Conservation (phyloP, 257 asterid genomes). For the Ophiorrhiza pumila region DNA sequence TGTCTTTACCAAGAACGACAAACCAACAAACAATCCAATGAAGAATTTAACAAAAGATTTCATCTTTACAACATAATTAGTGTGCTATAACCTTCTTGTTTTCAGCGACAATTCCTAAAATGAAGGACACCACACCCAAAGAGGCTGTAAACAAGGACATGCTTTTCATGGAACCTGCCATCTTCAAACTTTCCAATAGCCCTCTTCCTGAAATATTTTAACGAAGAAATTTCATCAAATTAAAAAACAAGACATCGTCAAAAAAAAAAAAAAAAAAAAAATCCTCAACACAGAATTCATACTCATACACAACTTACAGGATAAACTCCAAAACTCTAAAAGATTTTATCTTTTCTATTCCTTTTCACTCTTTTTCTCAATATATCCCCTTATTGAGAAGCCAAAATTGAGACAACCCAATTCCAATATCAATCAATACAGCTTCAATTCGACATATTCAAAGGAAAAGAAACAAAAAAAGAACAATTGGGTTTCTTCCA, state of each 20-base stretch:
- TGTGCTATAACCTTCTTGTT: constrained; percentile 58
- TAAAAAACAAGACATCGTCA: background rate
- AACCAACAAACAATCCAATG: background rate
- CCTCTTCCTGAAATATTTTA: constrained; percentile 13
- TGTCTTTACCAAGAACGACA: background rate
- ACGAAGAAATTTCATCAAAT: background rate
- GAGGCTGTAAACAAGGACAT: constrained; percentile 23
- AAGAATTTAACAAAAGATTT: background rate
- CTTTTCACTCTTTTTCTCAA: background rate
- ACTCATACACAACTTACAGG: background rate
- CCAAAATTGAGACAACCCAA: background rate
- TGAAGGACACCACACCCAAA: constrained; percentile 30
- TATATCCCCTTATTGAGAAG: background rate
- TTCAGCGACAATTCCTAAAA: constrained; percentile 38
- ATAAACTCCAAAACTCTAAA: background rate
- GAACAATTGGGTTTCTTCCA: background rate
- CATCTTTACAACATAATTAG: background rate
- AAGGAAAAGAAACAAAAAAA: background rate
- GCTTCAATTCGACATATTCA: background rate
- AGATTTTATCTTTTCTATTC: background rate
- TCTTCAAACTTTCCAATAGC: constrained; percentile 4
- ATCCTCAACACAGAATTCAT: background rate
- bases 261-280: background rate
- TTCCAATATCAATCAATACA: background rate
- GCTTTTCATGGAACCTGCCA: constrained; percentile 23